Base-by-base conservation (phyloP, 176 grass and related monocot genomes). In the Rhynchospora tenuis region DNA sequence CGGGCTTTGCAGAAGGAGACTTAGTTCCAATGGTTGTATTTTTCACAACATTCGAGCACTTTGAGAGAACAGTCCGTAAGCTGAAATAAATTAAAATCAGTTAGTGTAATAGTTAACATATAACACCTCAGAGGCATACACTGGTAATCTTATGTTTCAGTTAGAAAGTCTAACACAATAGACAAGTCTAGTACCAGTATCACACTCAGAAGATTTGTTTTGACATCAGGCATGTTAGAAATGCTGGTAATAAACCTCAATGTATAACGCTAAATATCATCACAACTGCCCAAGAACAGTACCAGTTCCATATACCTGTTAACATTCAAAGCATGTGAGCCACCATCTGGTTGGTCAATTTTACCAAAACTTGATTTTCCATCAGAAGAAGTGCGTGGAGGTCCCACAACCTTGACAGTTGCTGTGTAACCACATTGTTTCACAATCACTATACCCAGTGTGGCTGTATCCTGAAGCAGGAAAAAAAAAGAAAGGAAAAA, bases 371-470 rank as follows among this genome's bases (percentile, higher is more conserved):
- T 93, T 12, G 86, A 52, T 20, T 43, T 83, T 78, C 89, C 93
- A 87, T 95, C 93, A 80, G 84, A 23, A 76, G 91, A 91, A 84
- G 83, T 81, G 54, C 84, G 86, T 76, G 57, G 55, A 13, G 79
- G 47, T 52, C 79, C 86, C 70, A 80, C 90, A 86, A 99, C 93
- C 27, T 82, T 99, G 57, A 99, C 93, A 48, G 81, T 92, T 80
- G 89, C 88, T 9, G 88, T 96, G 89, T 96, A 99, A 82, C 97
- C 97, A 54, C 97, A 95, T 89, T 99, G 91, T 66, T 99, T 99
- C 83, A 99, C 84, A 89, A 96, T 93, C 78, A 99, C 97, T 57
- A 89, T 87, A 77, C 93, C 93, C 74, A 99, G 82, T 23, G 85
- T 89, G 29, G 66, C 86, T 50, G 89, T 79, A 83, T 99, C 97